Evolutionary conservation across 1,284 basidiomycete species (phyloP).

Genomic region (Trametes hirsuta): DNA sequence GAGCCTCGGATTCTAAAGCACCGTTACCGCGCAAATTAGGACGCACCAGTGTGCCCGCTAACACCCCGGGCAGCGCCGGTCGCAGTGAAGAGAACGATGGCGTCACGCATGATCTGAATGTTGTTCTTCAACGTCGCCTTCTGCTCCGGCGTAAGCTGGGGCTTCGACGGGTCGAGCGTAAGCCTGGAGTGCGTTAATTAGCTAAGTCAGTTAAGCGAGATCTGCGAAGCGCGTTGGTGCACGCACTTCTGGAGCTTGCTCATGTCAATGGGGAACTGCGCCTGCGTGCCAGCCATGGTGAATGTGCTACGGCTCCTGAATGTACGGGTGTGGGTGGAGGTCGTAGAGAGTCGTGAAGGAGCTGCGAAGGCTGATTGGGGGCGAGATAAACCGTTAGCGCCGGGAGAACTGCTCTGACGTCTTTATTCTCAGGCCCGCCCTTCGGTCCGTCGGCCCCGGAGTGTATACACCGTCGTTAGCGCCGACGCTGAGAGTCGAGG

Average conservation of each 20-base stretch:
- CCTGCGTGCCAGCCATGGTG: constrained; percentile 45
- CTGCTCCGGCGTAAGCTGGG: constrained; percentile 62
- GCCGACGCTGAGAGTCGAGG: too few relatives aligned
- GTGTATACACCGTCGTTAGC: too few relatives aligned
- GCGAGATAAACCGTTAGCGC: constrained; percentile 16
- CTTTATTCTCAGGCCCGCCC: neutral
- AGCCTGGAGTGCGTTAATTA: constrained; percentile 46
- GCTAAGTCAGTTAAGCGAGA: neutral
- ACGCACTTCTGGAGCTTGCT: constrained; percentile 69
- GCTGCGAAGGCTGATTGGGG: constrained; percentile 16
- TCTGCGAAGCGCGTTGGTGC: neutral
- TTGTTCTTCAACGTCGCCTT: constrained; percentile 63
- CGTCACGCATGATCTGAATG: constrained; percentile 80
- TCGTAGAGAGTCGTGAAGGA: neutral
- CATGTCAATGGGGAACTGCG: constrained; percentile 76
- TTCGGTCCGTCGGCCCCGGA: neutral
- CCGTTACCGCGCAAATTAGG: neutral
- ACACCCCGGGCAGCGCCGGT: constrained; percentile 81
- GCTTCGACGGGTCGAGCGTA: constrained; percentile 68
- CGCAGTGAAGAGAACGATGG: constrained; percentile 81
- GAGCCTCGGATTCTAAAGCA: neutral
- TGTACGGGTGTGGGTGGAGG: neutral
- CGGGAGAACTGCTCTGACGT: neutral
- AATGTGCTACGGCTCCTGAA: neutral
- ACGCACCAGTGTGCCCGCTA: constrained; percentile 77